Evolutionary conservation across 2,329 filamentous ascomycete species (phyloP).

Genomic region (Cladosporium cucumerinum): DNA sequence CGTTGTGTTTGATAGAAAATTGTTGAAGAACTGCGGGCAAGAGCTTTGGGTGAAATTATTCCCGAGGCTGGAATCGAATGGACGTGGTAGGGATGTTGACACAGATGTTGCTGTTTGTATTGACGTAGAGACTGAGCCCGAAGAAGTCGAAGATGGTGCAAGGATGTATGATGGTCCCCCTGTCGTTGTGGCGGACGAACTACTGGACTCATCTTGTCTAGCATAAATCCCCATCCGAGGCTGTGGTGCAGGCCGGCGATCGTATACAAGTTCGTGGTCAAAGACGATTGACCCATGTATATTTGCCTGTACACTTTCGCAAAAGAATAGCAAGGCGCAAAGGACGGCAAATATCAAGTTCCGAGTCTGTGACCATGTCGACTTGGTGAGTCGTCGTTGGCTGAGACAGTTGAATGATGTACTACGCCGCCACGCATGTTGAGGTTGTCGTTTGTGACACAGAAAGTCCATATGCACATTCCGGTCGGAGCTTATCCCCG

Average conservation of each 20-base stretch:
- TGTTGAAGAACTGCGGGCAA: slow-evolving; percentile 66
- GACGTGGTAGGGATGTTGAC: slow-evolving; percentile 34
- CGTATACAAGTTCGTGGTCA: slow-evolving; percentile 27
- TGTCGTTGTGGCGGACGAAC: slow-evolving; percentile 19
- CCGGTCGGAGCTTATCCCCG: slow-evolving; percentile 21
- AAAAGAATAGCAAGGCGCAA: slow-evolving; percentile 25
- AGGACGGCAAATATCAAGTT: slow-evolving; percentile 19
- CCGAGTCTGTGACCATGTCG: slow-evolving; percentile 16
- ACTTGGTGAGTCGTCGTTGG: not conserved
- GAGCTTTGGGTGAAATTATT: slow-evolving; percentile 51
- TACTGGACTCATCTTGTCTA: slow-evolving; percentile 23
- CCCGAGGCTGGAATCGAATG: slow-evolving; percentile 49
- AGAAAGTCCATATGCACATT: slow-evolving; percentile 23
- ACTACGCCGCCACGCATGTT: slow-evolving; percentile 17
- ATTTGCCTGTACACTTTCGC: slow-evolving; percentile 22
- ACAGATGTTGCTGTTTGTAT: slow-evolving; percentile 24
- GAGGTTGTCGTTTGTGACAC: slow-evolving; percentile 23
- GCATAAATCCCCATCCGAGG: slow-evolving; percentile 25
- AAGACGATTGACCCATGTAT: slow-evolving; percentile 20
- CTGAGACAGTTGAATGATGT: slow-evolving; percentile 17
- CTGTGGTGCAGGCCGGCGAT: slow-evolving; percentile 27
- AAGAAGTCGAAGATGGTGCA: slow-evolving; percentile 20
- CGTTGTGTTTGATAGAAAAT: slow-evolving; percentile 61
- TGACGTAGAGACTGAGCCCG: slow-evolving; percentile 16
- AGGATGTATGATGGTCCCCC: slow-evolving; percentile 15